These are phyloP conservation scores for Calocybe indica DNA, from an alignment of 768 basidiomycete genomes.

Conservation along the genomic window DNA sequence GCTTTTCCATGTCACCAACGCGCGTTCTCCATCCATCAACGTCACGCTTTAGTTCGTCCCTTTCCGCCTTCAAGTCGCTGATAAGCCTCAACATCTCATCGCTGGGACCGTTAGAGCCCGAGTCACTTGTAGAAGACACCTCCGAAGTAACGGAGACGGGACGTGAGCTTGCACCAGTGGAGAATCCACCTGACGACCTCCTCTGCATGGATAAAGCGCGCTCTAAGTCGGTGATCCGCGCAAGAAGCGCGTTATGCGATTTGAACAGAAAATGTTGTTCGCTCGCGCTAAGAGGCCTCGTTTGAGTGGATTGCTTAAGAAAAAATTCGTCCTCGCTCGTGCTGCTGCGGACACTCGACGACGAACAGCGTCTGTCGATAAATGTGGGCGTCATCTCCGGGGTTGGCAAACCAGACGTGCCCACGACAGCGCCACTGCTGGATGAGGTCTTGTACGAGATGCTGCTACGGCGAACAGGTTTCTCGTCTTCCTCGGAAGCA, in stretches of 20 bases:
- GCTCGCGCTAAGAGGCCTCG: slow-evolving; percentile 56
- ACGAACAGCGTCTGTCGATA: slow-evolving; percentile 36
- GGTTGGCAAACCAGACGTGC: slow-evolving; percentile 50
- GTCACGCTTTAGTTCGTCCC: slow-evolving; percentile 85
- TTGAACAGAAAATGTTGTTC: slow-evolving; percentile 86
- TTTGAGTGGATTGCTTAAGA: slow-evolving; percentile 28
- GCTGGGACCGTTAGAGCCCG: slow-evolving; percentile 38
- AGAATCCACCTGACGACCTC: slow-evolving; percentile 25
- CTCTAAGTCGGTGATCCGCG: slow-evolving; percentile 79
- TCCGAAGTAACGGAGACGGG: slow-evolving; percentile 48
- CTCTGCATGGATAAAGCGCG: slow-evolving; percentile 48
- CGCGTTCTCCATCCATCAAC: slow-evolving; percentile 82
- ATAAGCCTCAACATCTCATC: slow-evolving; percentile 78
- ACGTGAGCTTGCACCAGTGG: slow-evolving; percentile 37
- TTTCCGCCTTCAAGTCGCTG: slow-evolving; percentile 77
- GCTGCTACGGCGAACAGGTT: slow-evolving; percentile 52
- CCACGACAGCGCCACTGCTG: slow-evolving; percentile 23
- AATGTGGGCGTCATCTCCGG: slow-evolving; percentile 70
- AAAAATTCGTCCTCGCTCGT: slow-evolving; percentile 39
- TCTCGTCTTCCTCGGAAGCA: slow-evolving; percentile 23
- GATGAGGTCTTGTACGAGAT: slow-evolving; percentile 67
- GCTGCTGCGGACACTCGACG: slow-evolving; percentile 23
- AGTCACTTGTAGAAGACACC: slow-evolving; percentile 27
- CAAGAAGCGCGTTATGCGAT: slow-evolving; percentile 76
- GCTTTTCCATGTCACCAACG: slow-evolving; percentile 71